Evolutionary conservation across 768 basidiomycete species (phyloP).

Genomic region (Chalciporus chontae): DNA sequence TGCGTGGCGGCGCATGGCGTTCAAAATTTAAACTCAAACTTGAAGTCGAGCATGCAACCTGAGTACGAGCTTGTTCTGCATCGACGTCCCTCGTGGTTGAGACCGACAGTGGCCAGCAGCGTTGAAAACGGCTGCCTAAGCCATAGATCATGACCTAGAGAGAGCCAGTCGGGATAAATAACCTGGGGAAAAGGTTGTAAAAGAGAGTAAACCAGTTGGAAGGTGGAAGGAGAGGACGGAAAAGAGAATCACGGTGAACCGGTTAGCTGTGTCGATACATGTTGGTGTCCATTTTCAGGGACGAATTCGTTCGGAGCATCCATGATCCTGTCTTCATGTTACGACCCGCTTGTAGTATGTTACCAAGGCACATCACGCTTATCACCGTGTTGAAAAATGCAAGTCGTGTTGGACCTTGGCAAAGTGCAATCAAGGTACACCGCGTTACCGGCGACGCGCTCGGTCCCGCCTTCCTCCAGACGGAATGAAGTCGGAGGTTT

Average conservation of each 20-base stretch:
- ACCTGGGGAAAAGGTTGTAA: neutral
- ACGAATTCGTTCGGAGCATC: neutral
- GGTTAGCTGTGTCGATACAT: conserved; percentile 4
- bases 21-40: neutral
- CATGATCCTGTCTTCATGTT: neutral
- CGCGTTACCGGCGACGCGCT: neutral
- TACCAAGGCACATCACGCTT: neutral
- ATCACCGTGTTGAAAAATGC: neutral
- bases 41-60: neutral
- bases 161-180: neutral
- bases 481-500: neutral
- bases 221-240: conserved; percentile 4
- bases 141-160: conserved; percentile 12
- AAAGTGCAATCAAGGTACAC: neutral
- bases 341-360: neutral
- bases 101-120: conserved; percentile 16
- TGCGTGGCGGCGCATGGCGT: conserved; percentile 1
- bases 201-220: conserved; percentile 17
- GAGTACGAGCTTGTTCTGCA: conserved; percentile 1
- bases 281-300: conserved; percentile 14
- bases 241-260: neutral
- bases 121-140: neutral
- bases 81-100: conserved; percentile 8
- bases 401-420: neutral
- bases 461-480: neutral